A percentile compares a stretch with the other conserved stretches of the same genome.
Conservation (phyloP, 2,329 filamentous ascomycete species). For the Hypoxylon sp. region DNA sequence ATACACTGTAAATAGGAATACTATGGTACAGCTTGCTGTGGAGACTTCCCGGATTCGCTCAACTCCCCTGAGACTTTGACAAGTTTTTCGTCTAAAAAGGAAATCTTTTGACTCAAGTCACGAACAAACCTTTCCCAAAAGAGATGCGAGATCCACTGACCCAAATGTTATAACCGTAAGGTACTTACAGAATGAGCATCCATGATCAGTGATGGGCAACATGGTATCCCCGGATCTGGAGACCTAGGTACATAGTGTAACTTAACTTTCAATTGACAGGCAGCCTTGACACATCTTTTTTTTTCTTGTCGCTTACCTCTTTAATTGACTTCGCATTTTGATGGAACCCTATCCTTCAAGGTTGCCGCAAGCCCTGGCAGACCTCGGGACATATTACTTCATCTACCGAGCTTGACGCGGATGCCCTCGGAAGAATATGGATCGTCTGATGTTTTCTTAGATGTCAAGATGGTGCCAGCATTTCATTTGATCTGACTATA, state of each 20-base stretch:
- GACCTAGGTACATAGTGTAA: conserved; percentile 30
- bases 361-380: conserved; percentile 34
- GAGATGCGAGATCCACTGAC: conserved; percentile 15
- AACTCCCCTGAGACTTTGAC: conserved; percentile 39
- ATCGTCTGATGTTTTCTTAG: conserved; percentile 20
- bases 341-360: conserved; percentile 30
- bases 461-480: conserved; percentile 22
- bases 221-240: conserved; percentile 46
- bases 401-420: conserved; percentile 28
- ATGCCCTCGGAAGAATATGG: conserved; percentile 19
- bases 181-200: conserved; percentile 35
- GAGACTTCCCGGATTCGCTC: conserved; percentile 36
- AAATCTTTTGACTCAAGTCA: conserved; percentile 44
- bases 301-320: conserved; percentile 28
- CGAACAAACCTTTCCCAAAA: conserved; percentile 36
- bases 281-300: conserved; percentile 18
- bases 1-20: conserved; percentile 14
- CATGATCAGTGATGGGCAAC: conserved; percentile 42
- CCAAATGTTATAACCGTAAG: conserved; percentile 32
- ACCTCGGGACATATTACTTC: conserved; percentile 43
- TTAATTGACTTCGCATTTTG: conserved; percentile 24
- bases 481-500: conserved; percentile 24
- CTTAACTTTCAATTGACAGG: conserved; percentile 17
- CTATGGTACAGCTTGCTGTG: conserved; percentile 21
- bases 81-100: conserved; percentile 41